Percentiles rank a stretch among this genome's conserved stretches.
Conservation (phyloP, 2,329 filamentous ascomycete genomes). For the Colletotrichum tropicale region DNA sequence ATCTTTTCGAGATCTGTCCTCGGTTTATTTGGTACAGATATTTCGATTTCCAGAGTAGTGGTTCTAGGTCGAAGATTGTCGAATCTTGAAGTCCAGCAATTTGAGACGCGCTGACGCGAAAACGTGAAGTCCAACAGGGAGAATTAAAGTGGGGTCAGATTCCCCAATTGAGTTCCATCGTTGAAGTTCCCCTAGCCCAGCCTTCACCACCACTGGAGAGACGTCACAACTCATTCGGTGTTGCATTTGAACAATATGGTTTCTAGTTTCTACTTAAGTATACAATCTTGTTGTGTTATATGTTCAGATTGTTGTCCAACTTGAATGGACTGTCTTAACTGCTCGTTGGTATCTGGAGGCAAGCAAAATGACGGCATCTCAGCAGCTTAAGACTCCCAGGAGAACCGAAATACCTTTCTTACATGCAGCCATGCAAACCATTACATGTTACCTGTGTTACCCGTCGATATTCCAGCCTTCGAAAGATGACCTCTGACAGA, state of each 20-base stretch:
- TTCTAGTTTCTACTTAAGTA: background rate
- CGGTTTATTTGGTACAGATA: background rate
- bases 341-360: background rate
- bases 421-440: background rate
- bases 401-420: background rate
- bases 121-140: conserved; percentile 3
- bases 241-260: background rate
- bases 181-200: background rate
- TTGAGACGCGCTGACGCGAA: conserved; percentile 17
- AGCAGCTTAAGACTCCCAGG: background rate
- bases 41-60: background rate
- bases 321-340: background rate
- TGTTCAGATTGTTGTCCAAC: background rate
- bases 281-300: background rate
- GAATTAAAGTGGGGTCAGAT: background rate
- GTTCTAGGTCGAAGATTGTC: background rate
- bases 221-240: background rate
- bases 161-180: background rate
- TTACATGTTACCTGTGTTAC: background rate
- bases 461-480: background rate
- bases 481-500: background rate
- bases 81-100: background rate
- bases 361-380: background rate
- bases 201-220: background rate
- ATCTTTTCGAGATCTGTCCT: background rate